These are phyloP conservation scores for Hypsizygus ulmarius DNA, from an alignment of 1,284 basidiomycete genomes.

Conservation along the genomic window DNA sequence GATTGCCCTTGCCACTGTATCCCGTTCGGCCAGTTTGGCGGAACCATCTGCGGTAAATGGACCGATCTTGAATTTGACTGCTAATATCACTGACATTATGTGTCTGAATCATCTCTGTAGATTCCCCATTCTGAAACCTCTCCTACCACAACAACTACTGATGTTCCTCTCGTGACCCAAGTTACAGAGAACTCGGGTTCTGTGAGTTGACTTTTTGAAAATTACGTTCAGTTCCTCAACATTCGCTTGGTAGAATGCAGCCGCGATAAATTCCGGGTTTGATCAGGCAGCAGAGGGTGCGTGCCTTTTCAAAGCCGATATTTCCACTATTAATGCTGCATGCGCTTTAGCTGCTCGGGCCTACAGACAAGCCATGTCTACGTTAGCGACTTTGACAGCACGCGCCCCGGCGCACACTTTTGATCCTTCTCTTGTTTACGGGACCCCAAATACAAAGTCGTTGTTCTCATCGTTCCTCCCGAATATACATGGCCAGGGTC, in stretches of 20 bases:
- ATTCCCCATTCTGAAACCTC: background rate
- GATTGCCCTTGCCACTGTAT: conserved; percentile 43
- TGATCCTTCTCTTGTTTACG: conserved; percentile 44
- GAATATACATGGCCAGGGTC: conserved; percentile 68
- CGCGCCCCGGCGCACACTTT: conserved; percentile 53
- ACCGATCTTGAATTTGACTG: background rate
- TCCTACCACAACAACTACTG: too few relatives aligned
- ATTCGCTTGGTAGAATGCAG: conserved; percentile 7
- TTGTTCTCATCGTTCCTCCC: conserved; percentile 63
- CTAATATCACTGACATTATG: conserved; percentile 6
- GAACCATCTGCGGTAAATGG: conserved; percentile 20
- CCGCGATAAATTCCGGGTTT: conserved; percentile 28
- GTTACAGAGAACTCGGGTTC: too few relatives aligned
- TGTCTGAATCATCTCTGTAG: background rate
- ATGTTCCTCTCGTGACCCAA: too few relatives aligned
- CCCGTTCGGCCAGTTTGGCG: conserved; percentile 28
- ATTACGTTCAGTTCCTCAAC: background rate
- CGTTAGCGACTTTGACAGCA: conserved; percentile 58
- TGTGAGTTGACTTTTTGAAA: background rate
- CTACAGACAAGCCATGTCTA: conserved; percentile 67
- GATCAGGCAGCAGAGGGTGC: conserved; percentile 52
- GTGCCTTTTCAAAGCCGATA: background rate
- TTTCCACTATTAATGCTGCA: background rate
- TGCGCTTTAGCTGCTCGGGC: conserved; percentile 55
- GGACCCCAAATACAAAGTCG: conserved; percentile 44